A percentile compares a stretch with the other conserved stretches of the same genome.
phyloP scores from a whole-genome alignment of 2,329 filamentous ascomycete species.

The Furcasterigmium furcatum region DNA sequence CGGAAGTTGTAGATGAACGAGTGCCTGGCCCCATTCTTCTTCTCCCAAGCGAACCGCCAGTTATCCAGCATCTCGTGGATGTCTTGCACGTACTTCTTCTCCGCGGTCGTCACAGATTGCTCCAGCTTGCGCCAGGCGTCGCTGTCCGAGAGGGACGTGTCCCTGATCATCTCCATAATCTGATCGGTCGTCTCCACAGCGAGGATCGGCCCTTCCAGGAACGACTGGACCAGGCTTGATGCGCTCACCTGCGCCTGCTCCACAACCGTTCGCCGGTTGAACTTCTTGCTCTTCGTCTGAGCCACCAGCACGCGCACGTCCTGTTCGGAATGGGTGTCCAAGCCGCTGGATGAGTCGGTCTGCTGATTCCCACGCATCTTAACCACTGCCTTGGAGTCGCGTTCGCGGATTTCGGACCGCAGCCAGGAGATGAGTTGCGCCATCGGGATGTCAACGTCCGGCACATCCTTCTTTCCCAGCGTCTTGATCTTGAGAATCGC shows the following conservation, averaged over 20 bases:
- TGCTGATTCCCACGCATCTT: constrained; percentile 31
- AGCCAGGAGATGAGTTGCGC: constrained; percentile 77
- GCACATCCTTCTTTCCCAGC: constrained; percentile 69
- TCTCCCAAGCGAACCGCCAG: constrained; percentile 58
- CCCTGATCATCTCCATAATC: constrained; percentile 71
- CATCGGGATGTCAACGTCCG: constrained; percentile 71
- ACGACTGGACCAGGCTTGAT: constrained; percentile 64
- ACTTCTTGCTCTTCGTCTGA: constrained; percentile 85
- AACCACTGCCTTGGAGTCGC: constrained; percentile 59
- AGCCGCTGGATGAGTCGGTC: constrained; percentile 22
- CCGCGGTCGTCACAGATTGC: constrained; percentile 71
- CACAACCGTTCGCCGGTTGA: constrained; percentile 81
- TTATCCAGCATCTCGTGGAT: constrained; percentile 71
- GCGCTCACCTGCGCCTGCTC: constrained; percentile 66
- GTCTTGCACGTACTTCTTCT: constrained; percentile 79
- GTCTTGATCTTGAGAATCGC: constrained; percentile 76
- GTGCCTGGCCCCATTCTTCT: constrained; percentile 55
- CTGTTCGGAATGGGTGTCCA: constrained; percentile 47
- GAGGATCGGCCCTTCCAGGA: constrained; percentile 74
- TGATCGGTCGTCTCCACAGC: constrained; percentile 87
- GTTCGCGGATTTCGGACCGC: constrained; percentile 75
- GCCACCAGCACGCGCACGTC: constrained; percentile 84
- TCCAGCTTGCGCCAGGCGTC: constrained; percentile 83
- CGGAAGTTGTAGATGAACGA: constrained; percentile 92
- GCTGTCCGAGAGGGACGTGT: constrained; percentile 71